phyloP scores from a whole-genome alignment of 163 green algal species.

The Scenedesmus sp. region DNA sequence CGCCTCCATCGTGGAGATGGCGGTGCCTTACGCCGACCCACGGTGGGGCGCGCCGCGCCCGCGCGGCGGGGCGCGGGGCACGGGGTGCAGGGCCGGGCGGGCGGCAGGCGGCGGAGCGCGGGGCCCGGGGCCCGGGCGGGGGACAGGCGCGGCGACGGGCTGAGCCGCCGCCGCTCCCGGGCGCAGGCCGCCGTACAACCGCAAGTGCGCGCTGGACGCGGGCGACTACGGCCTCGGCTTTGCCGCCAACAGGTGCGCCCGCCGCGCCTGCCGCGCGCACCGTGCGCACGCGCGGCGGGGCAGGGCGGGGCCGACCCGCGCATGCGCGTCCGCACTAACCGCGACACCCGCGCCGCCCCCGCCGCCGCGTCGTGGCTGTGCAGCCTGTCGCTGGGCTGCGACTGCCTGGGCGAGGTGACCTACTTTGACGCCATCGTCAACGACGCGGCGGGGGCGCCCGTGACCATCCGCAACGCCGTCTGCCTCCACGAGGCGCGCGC shows the following conservation, averaged over 20 bases:
- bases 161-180: background rate
- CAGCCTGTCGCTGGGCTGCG: slow-evolving; percentile 87
- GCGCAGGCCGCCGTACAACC: slow-evolving; percentile 56
- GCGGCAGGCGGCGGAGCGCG: too few relatives aligned
- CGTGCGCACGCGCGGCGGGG: too few relatives aligned
- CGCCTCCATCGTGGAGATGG: slow-evolving; percentile 85
- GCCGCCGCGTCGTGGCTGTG: too few relatives aligned
- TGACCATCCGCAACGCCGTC: slow-evolving; percentile 71
- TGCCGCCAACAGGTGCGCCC: slow-evolving; percentile 73
- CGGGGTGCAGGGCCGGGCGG: too few relatives aligned
- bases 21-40: too few relatives aligned
- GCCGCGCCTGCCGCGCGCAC: too few relatives aligned
- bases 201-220: slow-evolving; percentile 87
- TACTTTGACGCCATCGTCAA: slow-evolving; percentile 86
- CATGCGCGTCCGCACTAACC: too few relatives aligned
- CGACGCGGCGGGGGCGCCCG: slow-evolving; percentile 55
- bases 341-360: too few relatives aligned
- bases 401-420: slow-evolving; percentile 88
- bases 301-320: too few relatives aligned
- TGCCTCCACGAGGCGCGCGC: slow-evolving; percentile 98
- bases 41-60: too few relatives aligned
- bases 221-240: slow-evolving; percentile 83
- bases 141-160: background rate
- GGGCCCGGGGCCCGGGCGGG: too few relatives aligned
- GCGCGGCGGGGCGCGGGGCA: too few relatives aligned